Conservation (phyloP, 352 stramenopile species). For the Pythium phragmiticola region DNA sequence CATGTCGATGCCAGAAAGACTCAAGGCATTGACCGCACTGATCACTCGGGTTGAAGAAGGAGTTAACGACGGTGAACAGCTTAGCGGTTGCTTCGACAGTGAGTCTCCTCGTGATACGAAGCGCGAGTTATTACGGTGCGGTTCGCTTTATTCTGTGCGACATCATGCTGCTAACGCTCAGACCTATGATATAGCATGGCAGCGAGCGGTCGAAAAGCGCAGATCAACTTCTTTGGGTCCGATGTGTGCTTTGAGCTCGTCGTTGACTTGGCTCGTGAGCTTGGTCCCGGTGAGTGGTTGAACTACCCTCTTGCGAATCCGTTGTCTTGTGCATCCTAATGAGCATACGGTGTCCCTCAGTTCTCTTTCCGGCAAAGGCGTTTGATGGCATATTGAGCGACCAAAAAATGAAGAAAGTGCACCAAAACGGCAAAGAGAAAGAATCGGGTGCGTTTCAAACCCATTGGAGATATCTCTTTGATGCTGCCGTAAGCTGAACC, state of each 20-base stretch:
- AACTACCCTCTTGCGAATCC: background rate
- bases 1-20: conserved; percentile 46
- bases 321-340: background rate
- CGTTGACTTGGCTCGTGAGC: conserved; percentile 52
- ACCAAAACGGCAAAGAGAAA: conserved; percentile 70
- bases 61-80: conserved; percentile 49
- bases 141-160: background rate
- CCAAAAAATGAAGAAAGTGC: conserved; percentile 73
- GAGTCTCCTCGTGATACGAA: conserved; percentile 59
- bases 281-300: conserved; percentile 44
- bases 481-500: background rate
- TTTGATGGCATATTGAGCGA: conserved; percentile 86
- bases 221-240: conserved; percentile 74
- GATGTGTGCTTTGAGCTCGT: conserved; percentile 81
- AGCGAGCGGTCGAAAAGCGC: conserved; percentile 55
- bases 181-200: conserved; percentile 48
- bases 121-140: conserved; percentile 56
- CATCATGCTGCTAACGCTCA: background rate
- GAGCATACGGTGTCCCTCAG: conserved; percentile 26
- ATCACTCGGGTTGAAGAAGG: conserved; percentile 65
- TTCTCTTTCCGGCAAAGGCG: conserved; percentile 60
- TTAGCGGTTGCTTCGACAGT: conserved; percentile 27
- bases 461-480: background rate
- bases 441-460: conserved; percentile 40
- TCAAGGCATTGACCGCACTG: conserved; percentile 56